Evolutionary conservation across 495 filamentous ascomycete species (phyloP).

Genomic region (Corynascus novoguineensis): DNA sequence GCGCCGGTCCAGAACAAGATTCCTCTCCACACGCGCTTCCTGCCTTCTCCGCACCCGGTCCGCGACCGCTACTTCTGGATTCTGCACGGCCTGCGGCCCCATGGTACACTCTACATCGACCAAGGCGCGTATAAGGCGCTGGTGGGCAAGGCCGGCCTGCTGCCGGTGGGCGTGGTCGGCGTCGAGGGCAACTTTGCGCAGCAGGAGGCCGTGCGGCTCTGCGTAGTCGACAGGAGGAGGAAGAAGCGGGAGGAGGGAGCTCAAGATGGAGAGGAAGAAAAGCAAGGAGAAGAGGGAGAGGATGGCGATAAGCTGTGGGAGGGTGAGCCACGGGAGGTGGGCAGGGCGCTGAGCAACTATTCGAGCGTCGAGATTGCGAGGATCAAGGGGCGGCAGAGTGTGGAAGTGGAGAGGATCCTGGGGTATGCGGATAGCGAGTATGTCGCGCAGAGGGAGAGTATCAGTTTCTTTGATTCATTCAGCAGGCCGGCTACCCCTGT

Average conservation of each 20-base stretch:
- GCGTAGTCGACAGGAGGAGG: constrained; percentile 57
- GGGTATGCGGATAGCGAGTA: constrained; percentile 95
- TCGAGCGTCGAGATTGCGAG: constrained; percentile 72
- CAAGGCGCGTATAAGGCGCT: constrained; percentile 77
- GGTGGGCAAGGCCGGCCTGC: constrained; percentile 73
- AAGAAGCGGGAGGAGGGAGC: constrained; percentile 21
- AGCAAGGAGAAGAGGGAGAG: constrained; percentile 31
- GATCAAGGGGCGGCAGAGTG: constrained; percentile 80
- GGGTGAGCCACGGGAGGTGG: constrained; percentile 66
- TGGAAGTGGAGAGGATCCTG: constrained; percentile 67
- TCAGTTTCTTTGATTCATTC: constrained; percentile 58
- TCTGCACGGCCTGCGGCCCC: constrained; percentile 85
- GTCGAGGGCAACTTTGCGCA: constrained; percentile 83
- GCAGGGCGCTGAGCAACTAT: constrained; percentile 90
- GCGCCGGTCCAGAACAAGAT: constrained; percentile 5
- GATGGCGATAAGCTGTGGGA: constrained; percentile 40
- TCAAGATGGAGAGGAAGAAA: constrained; percentile 32
- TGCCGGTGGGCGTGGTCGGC: constrained; percentile 85
- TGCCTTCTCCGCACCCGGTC: constrained; percentile 79
- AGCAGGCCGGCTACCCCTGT: constrained; percentile 40
- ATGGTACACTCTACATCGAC: constrained; percentile 90
- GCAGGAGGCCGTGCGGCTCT: constrained; percentile 82
- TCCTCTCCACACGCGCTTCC: constrained; percentile 88
- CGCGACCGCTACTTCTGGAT: constrained; percentile 96
- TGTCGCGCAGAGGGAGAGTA: constrained; percentile 82